Percentiles rank a stretch among this genome's conserved stretches.
phyloP scores from a whole-genome alignment of 2,329 filamentous ascomycete genomes.

The Cladophialophora psammophila region DNA sequence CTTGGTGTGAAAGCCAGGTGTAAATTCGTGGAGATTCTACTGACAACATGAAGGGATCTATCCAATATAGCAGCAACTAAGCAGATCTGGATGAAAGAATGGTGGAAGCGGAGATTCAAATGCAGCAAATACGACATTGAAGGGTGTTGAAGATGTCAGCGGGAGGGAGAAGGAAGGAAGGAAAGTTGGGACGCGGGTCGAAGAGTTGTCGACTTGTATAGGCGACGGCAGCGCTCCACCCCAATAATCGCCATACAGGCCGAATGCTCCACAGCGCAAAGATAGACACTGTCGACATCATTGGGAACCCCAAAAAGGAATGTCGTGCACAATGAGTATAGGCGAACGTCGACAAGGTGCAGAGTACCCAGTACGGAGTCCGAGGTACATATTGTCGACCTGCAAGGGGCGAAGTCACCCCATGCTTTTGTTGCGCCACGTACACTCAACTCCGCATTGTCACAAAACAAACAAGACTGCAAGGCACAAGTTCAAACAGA shows the following conservation, averaged over 20 bases:
- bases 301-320: neutral
- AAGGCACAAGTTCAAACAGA: conserved; percentile 3
- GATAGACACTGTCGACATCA: neutral
- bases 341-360: too few species aligned
- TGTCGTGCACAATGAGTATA: too few species aligned
- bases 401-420: too few species aligned
- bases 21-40: neutral
- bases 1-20: neutral
- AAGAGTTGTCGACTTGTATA: neutral
- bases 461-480: neutral
- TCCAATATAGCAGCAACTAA: neutral
- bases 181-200: neutral
- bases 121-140: neutral
- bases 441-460: neutral
- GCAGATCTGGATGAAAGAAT: neutral
- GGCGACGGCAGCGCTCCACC: neutral
- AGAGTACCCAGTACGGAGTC: too few species aligned
- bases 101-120: neutral
- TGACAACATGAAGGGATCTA: neutral
- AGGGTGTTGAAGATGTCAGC: neutral
- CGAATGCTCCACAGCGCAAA: neutral
- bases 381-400: too few species aligned
- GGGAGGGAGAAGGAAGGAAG: neutral
- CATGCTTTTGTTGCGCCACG: neutral
- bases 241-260: neutral